A percentile compares a stretch with the other conserved stretches of the same genome.
Evolutionary conservation across 2,329 filamentous ascomycete species (phyloP).

Genomic region (Cercospora zeae-maydis): DNA sequence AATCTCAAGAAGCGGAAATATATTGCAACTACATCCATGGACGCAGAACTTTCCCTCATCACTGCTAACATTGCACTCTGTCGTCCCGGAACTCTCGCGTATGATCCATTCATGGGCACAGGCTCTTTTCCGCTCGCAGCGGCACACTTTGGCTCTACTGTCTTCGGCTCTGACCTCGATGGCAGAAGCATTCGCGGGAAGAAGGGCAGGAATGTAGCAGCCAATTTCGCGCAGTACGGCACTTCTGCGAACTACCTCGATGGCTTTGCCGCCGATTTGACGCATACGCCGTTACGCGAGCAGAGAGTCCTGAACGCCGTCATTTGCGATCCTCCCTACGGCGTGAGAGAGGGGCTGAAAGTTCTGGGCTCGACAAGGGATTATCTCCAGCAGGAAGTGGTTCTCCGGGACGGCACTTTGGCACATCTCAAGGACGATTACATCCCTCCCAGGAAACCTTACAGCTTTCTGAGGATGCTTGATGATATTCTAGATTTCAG

Average conservation of each 20-base stretch:
- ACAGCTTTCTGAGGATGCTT: constrained; percentile 86
- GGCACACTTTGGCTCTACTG: constrained; percentile 80
- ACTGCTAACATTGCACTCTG: constrained; percentile 89
- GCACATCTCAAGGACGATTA: constrained; percentile 69
- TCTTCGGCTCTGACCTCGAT: constrained; percentile 89
- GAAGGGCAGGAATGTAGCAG: constrained; percentile 52
- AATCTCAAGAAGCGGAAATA: constrained; percentile 92
- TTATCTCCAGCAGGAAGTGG: constrained; percentile 45
- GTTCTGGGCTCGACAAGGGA: constrained; percentile 75
- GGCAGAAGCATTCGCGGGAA: constrained; percentile 79
- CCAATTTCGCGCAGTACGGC: constrained; percentile 84
- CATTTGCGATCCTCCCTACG: constrained; percentile 92
- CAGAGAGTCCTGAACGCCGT: constrained; percentile 76
- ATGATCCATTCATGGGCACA: constrained; percentile 93
- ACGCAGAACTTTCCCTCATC: constrained; percentile 84
- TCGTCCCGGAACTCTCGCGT: constrained; percentile 77
- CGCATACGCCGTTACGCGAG: constrained; percentile 68
- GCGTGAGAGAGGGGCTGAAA: constrained; percentile 84
- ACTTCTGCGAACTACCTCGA: constrained; percentile 66
- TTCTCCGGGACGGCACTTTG: constrained; percentile 65
- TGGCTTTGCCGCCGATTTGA: constrained; percentile 80
- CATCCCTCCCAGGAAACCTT: constrained; percentile 84
- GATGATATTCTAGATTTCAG: constrained; percentile 86
- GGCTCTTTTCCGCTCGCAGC: constrained; percentile 89
- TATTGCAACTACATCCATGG: constrained; percentile 96